Base-by-base conservation (phyloP, 2,329 filamentous ascomycete species). In the Ophiostoma sp. region DNA sequence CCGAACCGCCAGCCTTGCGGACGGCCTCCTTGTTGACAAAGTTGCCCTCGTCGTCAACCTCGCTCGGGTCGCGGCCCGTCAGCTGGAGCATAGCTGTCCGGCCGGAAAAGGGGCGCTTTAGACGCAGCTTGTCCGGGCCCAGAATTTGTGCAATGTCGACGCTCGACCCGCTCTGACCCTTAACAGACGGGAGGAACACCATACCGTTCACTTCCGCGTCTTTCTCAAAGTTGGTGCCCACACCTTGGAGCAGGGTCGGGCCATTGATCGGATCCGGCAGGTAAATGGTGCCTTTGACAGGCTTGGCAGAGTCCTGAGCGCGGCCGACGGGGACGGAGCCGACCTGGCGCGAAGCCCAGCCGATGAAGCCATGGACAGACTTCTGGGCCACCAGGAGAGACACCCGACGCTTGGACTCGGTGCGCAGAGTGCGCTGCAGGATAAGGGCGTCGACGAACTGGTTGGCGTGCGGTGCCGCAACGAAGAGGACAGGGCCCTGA, bases 401-500 rank as follows among this genome's bases (percentile, higher is more conserved):
- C 74, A 97, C 93, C 71, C 96, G 93, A 77, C 96, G 93, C 77
- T 92, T 91, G 72, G 94, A 92, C 84, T 98, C 95, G 80, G 89
- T 91, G 76, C 93, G 92, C 73, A 98, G 89, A 17, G 94, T 94
- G 76, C 95, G 92, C 89, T 97, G 97, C 70, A 99, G 88, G 77
- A 98, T 92, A 70, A 99, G 88, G 71, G 94, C 95, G 80, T 99
- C 96, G 80, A 98, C 95, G 78, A 99, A 99, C 91, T 97, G 94
- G 82, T 99, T 99, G 74, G 95, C 95, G 86, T 99, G 96, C 77
- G 96, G 96, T 72, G 95, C 96, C 61, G 95, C 96, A 77, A 99
- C 96, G 79, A 99, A 96, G 74, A 99, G 93, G 76, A 99, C 89
- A 0, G 96, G 95, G 0, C 95, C 96, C 76, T 90, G 88, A 79